Evolutionary conservation across 345 rosid genomes (phyloP), one percentile per base, ranked within the genome.

Genomic region (Sonneratia alba): DNA sequence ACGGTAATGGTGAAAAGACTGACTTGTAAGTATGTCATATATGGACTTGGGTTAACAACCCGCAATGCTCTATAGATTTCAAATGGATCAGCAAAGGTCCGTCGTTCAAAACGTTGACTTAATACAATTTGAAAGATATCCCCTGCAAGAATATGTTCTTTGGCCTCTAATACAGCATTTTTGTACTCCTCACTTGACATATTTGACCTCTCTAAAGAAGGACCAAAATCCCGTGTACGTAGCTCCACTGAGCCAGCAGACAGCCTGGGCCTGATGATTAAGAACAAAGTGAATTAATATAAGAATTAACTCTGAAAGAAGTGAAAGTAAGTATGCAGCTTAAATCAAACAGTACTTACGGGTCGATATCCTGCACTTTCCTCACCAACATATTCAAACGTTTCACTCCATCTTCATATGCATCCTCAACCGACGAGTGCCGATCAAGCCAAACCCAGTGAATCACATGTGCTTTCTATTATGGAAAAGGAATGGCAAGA

Each of bases 1-100:
- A 51, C 15, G 40, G 70, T 32, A 65, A 66, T 36, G 75, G 53
- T 22, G 56, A 71, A 87, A 57, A 70, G 22, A 69, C 76, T 36
- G 51, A 77, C 98, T 77, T 94, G 97, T 76, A 92, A 77, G 79
- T 91, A 91, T 16, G 90, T 74, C 99, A 94, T 94, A 64, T 90
- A 92, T 32, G 96, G 97, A 82, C 97, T 94, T 11, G 98, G 97
- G 82, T 94, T 94, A 64, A 91, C 95, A 67, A 90, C 77, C 81
- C 96, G 85, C 70, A 94, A 72, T 59, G 98, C 96, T 75, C 98
- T 85, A 69, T 91, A 94, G 38, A 94, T 81, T 84, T 91, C 92
- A 73, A 94, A 91, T 1, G 97, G 97, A 71, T 91, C 93, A 15
- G 97, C 96, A 79, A 86, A 91, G 40, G 98, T 94, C 68, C 88